Conservation (phyloP, 1,284 basidiomycete genomes). For the Cryptococcus jaspeensis region DNA sequence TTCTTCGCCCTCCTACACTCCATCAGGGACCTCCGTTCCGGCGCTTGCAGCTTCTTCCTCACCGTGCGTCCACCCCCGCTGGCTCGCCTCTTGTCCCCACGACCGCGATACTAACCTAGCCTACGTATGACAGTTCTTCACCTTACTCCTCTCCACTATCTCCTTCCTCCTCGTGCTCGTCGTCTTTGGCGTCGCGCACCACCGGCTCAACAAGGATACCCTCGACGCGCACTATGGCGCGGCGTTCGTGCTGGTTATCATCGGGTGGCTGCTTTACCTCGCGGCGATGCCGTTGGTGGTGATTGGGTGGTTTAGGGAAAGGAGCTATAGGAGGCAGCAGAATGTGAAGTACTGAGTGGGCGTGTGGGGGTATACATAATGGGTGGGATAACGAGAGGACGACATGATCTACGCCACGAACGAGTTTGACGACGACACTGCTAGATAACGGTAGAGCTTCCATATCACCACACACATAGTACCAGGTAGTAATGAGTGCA, state of each 20-base stretch:
- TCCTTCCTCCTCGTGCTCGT: constrained; percentile 38
- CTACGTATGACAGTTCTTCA: constrained; percentile 23
- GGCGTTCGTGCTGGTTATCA: constrained; percentile 31
- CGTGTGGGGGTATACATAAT: too few relatives aligned
- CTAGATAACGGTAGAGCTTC: too few relatives aligned
- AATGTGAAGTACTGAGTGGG: too few relatives aligned
- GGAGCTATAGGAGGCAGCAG: constrained; percentile 17
- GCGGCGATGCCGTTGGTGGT: constrained; percentile 25
- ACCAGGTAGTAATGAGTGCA: too few relatives aligned
- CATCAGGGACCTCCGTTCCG: constrained; percentile 21
- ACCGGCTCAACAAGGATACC: constrained; percentile 24
- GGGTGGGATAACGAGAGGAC: too few relatives aligned
- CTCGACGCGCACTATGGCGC: constrained; percentile 31
- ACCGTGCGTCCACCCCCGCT: constrained; percentile 31
- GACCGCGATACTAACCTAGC: background rate
- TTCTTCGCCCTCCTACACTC: constrained; percentile 28
- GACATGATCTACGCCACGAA: too few relatives aligned
- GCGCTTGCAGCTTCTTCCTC: constrained; percentile 24
- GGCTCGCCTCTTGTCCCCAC: background rate
- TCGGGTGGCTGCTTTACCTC: constrained; percentile 30
- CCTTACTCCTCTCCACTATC: constrained; percentile 29
- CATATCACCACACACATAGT: too few relatives aligned
- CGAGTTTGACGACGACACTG: too few relatives aligned
- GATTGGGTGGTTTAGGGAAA: constrained; percentile 31
- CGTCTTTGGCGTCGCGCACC: constrained; percentile 34